phyloP scores from a whole-genome alignment of 768 basidiomycete genomes.

The Strobilomyces echinocephalus region DNA sequence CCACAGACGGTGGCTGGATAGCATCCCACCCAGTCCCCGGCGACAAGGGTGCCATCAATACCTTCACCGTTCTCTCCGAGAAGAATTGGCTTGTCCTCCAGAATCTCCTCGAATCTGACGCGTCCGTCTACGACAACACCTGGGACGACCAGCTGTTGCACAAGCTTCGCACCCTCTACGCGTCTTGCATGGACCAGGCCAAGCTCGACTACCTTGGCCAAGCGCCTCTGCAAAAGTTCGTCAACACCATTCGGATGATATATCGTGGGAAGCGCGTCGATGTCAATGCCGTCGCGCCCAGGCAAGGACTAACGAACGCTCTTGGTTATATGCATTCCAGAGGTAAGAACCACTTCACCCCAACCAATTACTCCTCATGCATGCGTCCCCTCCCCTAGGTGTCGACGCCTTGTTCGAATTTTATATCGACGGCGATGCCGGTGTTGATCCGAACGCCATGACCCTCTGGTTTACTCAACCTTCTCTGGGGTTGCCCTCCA shows the following conservation, averaged over 20 bases:
- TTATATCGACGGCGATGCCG: conserved; percentile 83
- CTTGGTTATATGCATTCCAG: conserved; percentile 83
- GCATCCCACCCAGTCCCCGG: conserved; percentile 79
- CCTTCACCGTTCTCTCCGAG: conserved; percentile 67
- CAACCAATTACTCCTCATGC: background rate
- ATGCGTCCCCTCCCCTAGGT: conserved; percentile 38
- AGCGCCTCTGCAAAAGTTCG: conserved; percentile 64
- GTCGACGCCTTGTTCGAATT: conserved; percentile 77
- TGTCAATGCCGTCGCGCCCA: conserved; percentile 31
- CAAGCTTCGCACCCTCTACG: conserved; percentile 71
- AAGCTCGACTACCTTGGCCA: conserved; percentile 69
- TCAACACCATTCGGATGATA: conserved; percentile 54
- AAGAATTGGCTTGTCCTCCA: conserved; percentile 77
- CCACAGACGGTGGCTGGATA: conserved; percentile 83
- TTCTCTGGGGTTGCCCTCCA: conserved; percentile 77
- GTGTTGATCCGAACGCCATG: conserved; percentile 82
- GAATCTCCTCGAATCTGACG: conserved; percentile 55
- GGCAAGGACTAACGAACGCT: conserved; percentile 70
- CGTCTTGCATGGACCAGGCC: conserved; percentile 78
- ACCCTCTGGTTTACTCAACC: conserved; percentile 83
- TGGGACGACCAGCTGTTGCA: conserved; percentile 53
- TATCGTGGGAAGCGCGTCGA: conserved; percentile 52
- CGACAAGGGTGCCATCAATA: conserved; percentile 69
- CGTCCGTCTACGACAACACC: conserved; percentile 33
- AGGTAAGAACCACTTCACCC: conserved; percentile 41